These are phyloP conservation scores for Flaveria robusta DNA, from an alignment of 129 eudicot species.

Conservation along the genomic window DNA sequence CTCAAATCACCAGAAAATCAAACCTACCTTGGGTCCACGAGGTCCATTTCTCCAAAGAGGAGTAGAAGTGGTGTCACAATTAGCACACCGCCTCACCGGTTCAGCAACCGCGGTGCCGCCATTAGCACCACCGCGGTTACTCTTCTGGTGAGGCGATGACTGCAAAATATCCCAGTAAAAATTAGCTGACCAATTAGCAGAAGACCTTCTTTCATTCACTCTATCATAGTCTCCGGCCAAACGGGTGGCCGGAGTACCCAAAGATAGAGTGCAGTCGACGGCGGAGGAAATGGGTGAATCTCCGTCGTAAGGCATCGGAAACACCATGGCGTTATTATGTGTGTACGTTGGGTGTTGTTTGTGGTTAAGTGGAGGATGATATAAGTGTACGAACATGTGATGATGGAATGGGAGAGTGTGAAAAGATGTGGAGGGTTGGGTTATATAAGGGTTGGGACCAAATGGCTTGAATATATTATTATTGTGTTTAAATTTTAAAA, in stretches of 20 bases:
- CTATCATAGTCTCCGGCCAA: constrained; percentile 21
- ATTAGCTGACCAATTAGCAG: constrained; percentile 50
- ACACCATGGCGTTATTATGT: constrained; percentile 28
- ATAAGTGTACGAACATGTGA: constrained; percentile 18
- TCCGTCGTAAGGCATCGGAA: constrained; percentile 26
- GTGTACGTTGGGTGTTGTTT: background rate
- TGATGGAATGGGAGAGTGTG: constrained; percentile 22
- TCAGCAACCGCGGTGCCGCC: constrained; percentile 32
- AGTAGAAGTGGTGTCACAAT: constrained; percentile 96
- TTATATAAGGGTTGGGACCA: constrained; percentile 1
- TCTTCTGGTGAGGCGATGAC: constrained; percentile 36
- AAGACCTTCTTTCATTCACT: constrained; percentile 35
- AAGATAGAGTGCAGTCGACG: constrained; percentile 94
- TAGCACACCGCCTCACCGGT: constrained; percentile 82
- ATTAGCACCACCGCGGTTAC: constrained; percentile 30
- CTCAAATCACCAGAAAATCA: no score
- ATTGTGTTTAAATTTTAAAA: no score
- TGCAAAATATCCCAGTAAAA: constrained; percentile 82
- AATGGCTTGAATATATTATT: no score
- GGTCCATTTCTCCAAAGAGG: constrained; percentile 99
- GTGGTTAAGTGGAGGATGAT: constrained; percentile 3
- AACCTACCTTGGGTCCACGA: constrained; percentile 86
- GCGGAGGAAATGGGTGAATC: constrained; percentile 49
- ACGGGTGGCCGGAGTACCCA: constrained; percentile 86
- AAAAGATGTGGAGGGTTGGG: constrained; percentile 21